Evolutionary conservation across 805 yeast species (phyloP).

Genomic region (Nakazawaea holstii): DNA sequence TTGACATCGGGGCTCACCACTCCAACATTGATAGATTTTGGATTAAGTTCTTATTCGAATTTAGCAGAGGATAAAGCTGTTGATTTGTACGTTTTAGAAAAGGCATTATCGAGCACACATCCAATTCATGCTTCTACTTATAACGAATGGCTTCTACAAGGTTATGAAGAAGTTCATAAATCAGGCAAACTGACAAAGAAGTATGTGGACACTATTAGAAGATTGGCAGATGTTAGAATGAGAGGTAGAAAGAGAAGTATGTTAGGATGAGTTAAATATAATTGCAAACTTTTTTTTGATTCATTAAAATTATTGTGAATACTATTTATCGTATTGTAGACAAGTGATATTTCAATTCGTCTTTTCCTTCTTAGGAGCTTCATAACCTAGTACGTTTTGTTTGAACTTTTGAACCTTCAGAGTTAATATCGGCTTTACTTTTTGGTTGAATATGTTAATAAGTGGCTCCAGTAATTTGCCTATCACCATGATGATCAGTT

Average conservation of each 20-base stretch:
- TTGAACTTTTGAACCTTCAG: no score
- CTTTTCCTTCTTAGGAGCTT: no score
- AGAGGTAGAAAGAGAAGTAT: slow-evolving; percentile 95
- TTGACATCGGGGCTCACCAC: slow-evolving; percentile 26
- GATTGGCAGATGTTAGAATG: slow-evolving; percentile 79
- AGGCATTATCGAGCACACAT: slow-evolving; percentile 90
- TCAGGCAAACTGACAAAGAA: slow-evolving; percentile 30
- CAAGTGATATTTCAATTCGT: no score
- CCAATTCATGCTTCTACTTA: slow-evolving; percentile 64
- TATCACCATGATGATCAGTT: background rate
- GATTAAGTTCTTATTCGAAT: slow-evolving; percentile 71
- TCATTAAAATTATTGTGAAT: no score
- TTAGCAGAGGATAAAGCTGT: slow-evolving; percentile 93
- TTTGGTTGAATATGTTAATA: no score
- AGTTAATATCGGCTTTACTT: no score
- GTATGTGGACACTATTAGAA: slow-evolving; percentile 47
- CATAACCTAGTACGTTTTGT: no score
- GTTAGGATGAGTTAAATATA: slow-evolving; percentile 52
- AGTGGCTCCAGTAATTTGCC: background rate
- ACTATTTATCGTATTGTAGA: no score
- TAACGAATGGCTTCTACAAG: slow-evolving; percentile 66
- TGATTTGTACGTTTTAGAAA: slow-evolving; percentile 89
- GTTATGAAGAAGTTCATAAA: slow-evolving; percentile 44
- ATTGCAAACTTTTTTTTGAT: no score
- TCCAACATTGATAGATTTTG: slow-evolving; percentile 85